phyloP scores from a whole-genome alignment of 352 stramenopile species.

The Phytophthora syringae region DNA sequence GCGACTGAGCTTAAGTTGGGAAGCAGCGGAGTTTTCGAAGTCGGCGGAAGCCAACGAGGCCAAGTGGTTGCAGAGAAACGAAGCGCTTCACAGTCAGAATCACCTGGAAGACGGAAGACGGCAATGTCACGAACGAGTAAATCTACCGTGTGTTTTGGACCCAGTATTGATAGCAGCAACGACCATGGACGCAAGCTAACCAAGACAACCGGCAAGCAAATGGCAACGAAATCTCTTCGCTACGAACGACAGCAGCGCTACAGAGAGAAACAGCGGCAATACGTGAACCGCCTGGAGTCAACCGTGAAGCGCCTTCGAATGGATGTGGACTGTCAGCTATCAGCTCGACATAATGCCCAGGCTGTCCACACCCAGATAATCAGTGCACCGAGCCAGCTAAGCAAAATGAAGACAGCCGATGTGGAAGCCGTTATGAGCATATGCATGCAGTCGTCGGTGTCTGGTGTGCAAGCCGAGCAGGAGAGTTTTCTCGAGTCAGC shows the following conservation, averaged over 20 bases:
- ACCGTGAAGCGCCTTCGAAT: constrained; percentile 27
- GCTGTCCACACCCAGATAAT: not conserved
- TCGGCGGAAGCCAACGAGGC: not conserved
- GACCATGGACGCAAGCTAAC: not conserved
- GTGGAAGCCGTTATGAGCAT: constrained; percentile 17
- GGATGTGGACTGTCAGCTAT: constrained; percentile 27
- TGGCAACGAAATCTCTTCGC: not conserved
- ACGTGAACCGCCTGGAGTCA: constrained; percentile 22
- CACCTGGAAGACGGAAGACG: not conserved
- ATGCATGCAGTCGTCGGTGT: constrained; percentile 27
- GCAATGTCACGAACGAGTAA: not conserved
- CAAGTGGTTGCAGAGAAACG: constrained; percentile 4
- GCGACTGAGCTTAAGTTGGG: constrained; percentile 6
- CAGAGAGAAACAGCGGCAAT: constrained; percentile 25
- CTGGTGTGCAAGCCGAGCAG: constrained; percentile 15
- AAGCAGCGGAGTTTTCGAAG: not conserved
- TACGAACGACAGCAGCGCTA: constrained; percentile 34
- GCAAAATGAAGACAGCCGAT: not conserved
- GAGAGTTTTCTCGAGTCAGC: constrained; percentile 18
- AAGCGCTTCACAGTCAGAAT: constrained; percentile 18
- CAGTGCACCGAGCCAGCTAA: not conserved
- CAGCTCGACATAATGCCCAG: constrained; percentile 1
- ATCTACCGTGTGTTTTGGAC: not conserved
- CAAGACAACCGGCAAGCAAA: not conserved
- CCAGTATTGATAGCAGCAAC: not conserved